Conservation (phyloP, 371 early-diverging fungal species). For the Saksenaea vasiformis region DNA sequence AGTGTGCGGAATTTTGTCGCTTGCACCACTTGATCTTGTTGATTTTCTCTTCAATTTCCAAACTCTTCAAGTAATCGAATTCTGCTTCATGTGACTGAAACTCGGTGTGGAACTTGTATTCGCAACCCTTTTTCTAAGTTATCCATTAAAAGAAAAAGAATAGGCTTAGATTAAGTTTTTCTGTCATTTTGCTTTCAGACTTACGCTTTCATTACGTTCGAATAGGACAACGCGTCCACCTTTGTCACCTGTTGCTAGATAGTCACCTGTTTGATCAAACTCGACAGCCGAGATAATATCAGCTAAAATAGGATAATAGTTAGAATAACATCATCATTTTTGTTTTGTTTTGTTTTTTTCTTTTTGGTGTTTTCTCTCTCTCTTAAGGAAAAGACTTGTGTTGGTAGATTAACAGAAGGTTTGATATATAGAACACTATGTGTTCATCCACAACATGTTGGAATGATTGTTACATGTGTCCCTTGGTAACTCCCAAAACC, state of each 20-base stretch:
- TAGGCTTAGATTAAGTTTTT: neutral
- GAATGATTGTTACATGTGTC: neutral
- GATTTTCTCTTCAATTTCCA: conserved; percentile 99
- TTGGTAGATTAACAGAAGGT: neutral
- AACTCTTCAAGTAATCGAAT: conserved; percentile 99
- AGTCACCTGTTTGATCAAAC: conserved; percentile 91
- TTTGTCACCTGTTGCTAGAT: conserved; percentile 86
- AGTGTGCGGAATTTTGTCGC: conserved; percentile 93
- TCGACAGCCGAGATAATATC: conserved; percentile 97
- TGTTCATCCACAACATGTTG: neutral
- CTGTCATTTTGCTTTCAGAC: conserved; percentile 14
- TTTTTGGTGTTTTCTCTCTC: too few relatives aligned
- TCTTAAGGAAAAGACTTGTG: too few relatives aligned
- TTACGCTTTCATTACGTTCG: conserved; percentile 94
- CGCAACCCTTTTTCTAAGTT: conserved; percentile 95
- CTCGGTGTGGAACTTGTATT: conserved; percentile 98
- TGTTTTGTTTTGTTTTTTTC: neutral
- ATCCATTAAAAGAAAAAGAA: neutral
- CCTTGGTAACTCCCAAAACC: neutral
- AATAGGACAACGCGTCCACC: conserved; percentile 98
- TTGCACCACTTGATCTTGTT: conserved; percentile 98
- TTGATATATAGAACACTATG: neutral
- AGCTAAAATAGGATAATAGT: conserved; percentile 49
- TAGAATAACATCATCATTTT: neutral
- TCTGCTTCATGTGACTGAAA: conserved; percentile 99